These are phyloP conservation scores for Vitis labrusca DNA, from an alignment of 164 flowering plant genomes.

Conservation along the genomic window DNA sequence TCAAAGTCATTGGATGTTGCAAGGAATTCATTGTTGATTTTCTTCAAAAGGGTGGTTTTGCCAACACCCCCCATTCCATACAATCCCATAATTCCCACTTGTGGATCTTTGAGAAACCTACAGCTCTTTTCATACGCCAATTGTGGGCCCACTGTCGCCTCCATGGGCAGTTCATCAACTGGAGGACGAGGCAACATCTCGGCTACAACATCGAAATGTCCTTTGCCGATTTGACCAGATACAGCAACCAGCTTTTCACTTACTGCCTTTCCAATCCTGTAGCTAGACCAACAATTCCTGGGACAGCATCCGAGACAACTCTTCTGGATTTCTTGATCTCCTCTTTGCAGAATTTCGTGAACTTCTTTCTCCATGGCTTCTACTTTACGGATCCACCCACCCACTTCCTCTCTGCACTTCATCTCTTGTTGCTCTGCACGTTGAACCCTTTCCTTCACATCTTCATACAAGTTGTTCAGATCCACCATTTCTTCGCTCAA, in stretches of 20 bases:
- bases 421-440: background rate
- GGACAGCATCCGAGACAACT: background rate
- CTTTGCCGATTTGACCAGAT: background rate
- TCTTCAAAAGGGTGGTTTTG: background rate
- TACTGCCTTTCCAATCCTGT: background rate
- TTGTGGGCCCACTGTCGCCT: background rate
- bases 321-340: background rate
- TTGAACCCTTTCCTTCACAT: background rate
- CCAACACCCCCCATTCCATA: background rate
- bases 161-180: background rate
- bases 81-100: background rate
- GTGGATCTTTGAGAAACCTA: background rate
- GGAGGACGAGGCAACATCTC: background rate
- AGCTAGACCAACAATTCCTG: background rate
- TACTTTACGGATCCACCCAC: background rate
- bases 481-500: background rate
- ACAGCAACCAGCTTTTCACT: background rate
- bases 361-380: background rate
- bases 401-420: background rate
- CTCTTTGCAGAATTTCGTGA: background rate
- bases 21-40: background rate
- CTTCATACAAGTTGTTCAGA: background rate
- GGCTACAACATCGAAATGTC: background rate
- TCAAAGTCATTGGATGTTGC: background rate
- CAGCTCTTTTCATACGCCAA: background rate